Conservation (phyloP, 441 rosid species). For the Croton laevigatus region DNA sequence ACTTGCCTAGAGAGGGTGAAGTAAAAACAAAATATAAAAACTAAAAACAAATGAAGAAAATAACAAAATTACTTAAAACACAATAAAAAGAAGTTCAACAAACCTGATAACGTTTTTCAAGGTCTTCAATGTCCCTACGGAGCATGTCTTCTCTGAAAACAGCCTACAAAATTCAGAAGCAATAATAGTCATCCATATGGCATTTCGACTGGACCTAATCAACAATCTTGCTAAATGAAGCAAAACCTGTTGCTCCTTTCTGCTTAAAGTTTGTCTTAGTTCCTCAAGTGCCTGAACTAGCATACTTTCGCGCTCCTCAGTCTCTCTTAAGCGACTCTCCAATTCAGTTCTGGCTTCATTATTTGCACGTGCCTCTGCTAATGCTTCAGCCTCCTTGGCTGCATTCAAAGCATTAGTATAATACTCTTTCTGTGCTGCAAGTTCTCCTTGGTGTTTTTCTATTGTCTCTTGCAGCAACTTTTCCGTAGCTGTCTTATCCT, state of each 20-base stretch:
- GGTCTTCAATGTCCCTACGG: constrained; percentile 79
- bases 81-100: constrained; percentile 20
- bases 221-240: constrained; percentile 17
- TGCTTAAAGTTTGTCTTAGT: constrained; percentile 85
- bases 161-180: constrained; percentile 46
- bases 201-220: constrained; percentile 18
- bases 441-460: constrained; percentile 91
- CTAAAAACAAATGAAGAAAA: constrained; percentile 8
- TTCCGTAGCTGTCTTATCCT: constrained; percentile 93
- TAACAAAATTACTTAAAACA: constrained; percentile 13
- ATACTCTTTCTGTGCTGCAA: constrained; percentile 78
- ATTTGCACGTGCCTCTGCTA: constrained; percentile 91
- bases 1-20: constrained; percentile 56
- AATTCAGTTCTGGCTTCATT: constrained; percentile 88
- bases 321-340: constrained; percentile 82
- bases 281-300: constrained; percentile 93
- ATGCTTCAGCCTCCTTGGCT: constrained; percentile 95
- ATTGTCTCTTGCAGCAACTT: constrained; percentile 91
- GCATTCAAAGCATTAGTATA: constrained; percentile 83
- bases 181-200: constrained; percentile 12
- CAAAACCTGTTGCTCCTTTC: constrained; percentile 92
- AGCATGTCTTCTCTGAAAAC: constrained; percentile 79
- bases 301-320: constrained; percentile 91
- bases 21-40: constrained; percentile 13
- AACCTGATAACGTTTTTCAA: constrained; percentile 93